Evolutionary conservation across 202 grass and related monocot genomes (phyloP), one percentile per base, ranked within the genome.

Genomic region (Alloteropsis angusta): DNA sequence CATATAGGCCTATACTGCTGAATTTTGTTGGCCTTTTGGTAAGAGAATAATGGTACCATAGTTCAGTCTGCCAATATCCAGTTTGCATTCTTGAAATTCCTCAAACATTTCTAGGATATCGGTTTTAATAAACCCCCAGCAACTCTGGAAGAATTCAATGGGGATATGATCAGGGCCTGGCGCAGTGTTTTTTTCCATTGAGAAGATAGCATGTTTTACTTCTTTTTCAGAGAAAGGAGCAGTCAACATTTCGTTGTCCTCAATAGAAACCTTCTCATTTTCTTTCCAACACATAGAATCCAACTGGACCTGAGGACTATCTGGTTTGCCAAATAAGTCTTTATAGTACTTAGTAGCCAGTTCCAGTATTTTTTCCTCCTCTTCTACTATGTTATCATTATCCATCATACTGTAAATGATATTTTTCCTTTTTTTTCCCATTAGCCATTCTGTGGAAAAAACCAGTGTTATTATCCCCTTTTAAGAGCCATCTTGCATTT

Each of bases 351-450:
- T 0, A 2, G 25, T 60, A 2, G 57, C 57, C 14, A 28, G 55
- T 4, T 22, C 7, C 0, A 12, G 0, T 0, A 56, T 22, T 0
- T 23, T 1, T 0, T 23, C 53, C 0, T 19, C 49, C 1, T 11
- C 1, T 12, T 9, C 7, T 0, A 21, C 8, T 0, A 1, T 6
- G 0, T 2, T 0, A 5, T 12, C 9, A 0, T 15, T 3, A 0
- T 28, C 4, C 0, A 14, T 0, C 0, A 58, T 0, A 28, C 2
- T 2, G 4, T 30, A 58, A 0, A 30, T 30, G 0, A 2, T 10
- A 6, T 58, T 58, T 0, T 58, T 58, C 1, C 23, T 16, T 28
- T 28, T 58, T 58, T 13, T 50, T 50, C 0, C 55, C 55, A 58
- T 58, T 58, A 0, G 12, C 55, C 0, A 58, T 6, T 28, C 19